Base-by-base conservation (phyloP, 1,139 yeast species). In the Candida albicans region DNA sequence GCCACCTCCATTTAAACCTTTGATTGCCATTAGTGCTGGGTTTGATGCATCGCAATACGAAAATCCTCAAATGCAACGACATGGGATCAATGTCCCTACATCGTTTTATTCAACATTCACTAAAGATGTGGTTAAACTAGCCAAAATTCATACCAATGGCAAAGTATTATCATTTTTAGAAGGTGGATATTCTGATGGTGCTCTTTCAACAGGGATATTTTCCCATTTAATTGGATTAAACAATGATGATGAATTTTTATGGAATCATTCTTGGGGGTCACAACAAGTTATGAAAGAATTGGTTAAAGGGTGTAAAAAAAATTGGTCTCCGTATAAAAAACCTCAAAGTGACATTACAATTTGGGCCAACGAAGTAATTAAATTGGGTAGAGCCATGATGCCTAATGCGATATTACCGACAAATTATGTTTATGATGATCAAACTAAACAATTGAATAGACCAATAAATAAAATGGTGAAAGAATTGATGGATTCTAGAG, bases 1-100 rank as follows among this genome's bases (percentile, higher is more conserved):
- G 1, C 78, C 77, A 4, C 73, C 55, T n/a, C 78, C 80, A 0
- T 87, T 84, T 63, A 84, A 82, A 55, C 89, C 93, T 0, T 61
- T 87, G 48, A 79, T 88, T 4, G 75, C 84, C 13, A 73, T 88
- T 2, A 85, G 95, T 35, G 93, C 96, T 0, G 96, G 96, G 2
- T 88, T 88, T 60, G 96, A 88, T 65, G 96, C 95, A 2, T 84
- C 89, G 26, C 96, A 88, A 59, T 83, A 80, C 59, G 96, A 88
- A 58, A 83, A 84, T 47, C 80, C 81, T 15, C 81, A 83, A 46
- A 88, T 88, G 96, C 96, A 88, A 63, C 72, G 96, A 47, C 96
- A 88, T 58, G 84, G 84, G 0, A 88, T 85, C 29, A 83, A 84
- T 52, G 91, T 88, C 4, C 96, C 96, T 4, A 87, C 96, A 0